phyloP scores from a whole-genome alignment of 2,329 filamentous ascomycete genomes.

The Clonostachys sp. region DNA sequence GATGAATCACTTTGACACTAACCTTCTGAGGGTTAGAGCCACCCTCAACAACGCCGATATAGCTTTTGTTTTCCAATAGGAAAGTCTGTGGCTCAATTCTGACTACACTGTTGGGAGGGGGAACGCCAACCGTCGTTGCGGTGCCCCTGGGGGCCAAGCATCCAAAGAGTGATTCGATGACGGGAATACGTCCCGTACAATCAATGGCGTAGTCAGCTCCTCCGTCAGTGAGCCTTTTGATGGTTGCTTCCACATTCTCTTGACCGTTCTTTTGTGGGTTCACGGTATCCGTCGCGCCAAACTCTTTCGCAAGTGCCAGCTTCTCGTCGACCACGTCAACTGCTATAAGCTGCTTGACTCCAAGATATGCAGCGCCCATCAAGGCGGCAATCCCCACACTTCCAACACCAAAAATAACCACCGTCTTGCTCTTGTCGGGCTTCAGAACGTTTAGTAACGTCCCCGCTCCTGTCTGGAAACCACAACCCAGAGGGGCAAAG shows the following conservation, averaged over 20 bases:
- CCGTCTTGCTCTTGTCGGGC: slow-evolving; percentile 10
- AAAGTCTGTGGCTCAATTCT: slow-evolving; percentile 12
- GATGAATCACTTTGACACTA: background rate
- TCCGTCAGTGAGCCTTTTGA: slow-evolving; percentile 10
- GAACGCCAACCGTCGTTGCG: slow-evolving; percentile 16
- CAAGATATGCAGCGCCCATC: slow-evolving; percentile 19
- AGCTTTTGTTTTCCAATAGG: slow-evolving; percentile 12
- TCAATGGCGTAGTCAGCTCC: slow-evolving; percentile 19
- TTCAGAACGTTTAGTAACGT: slow-evolving; percentile 23
- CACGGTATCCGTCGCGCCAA: slow-evolving; percentile 25
- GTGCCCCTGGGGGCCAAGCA: slow-evolving; percentile 15
- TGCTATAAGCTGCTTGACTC: slow-evolving; percentile 18
- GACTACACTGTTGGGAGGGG: slow-evolving; percentile 8
- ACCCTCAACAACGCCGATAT: slow-evolving; percentile 17
- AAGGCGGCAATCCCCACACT: slow-evolving; percentile 25
- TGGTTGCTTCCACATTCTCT: slow-evolving; percentile 16
- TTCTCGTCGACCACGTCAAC: slow-evolving; percentile 17
- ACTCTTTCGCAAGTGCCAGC: slow-evolving; percentile 17
- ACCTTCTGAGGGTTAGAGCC: slow-evolving; percentile 8
- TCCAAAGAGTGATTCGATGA: slow-evolving; percentile 10
- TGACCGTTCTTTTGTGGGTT: slow-evolving; percentile 5
- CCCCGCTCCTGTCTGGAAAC: slow-evolving; percentile 27
- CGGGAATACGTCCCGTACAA: slow-evolving; percentile 11
- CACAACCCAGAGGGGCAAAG: slow-evolving; percentile 22
- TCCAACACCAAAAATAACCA: slow-evolving; percentile 25